Evolutionary conservation across 2,329 filamentous ascomycete genomes (phyloP), one percentile per base, ranked within the genome.

Genomic region (Trichoderma oligosporum): DNA sequence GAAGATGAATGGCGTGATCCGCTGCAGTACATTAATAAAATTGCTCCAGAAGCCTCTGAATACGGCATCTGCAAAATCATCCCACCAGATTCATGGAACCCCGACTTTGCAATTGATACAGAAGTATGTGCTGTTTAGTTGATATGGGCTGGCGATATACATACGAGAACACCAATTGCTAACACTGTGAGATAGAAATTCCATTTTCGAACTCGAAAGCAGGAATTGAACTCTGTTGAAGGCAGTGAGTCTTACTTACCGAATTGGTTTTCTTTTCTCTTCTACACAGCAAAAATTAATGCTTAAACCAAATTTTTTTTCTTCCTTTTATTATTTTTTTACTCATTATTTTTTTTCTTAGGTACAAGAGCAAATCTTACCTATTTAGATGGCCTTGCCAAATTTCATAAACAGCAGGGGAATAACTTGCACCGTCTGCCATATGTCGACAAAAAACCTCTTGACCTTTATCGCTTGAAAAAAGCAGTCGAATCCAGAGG

Each of bases 141-240:
- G 20, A 48, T 24, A 33, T 16, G 6, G 44, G 22, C 31, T 36
- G 53, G 27, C 12, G 16, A 20, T 22, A 31, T 55, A 41, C 22
- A 31, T 6, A 4, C 9, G 18, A 11, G 22, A 4, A 33, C 25
- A 24, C 31, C 33, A 27, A 27, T 47, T 63, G 69, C 59, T 61
- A 52, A 65, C 57, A 56, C 11, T 20, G 22, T 14, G 59, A n/a
- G n/a, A 20, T 51, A 97, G 92, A 89, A 86, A 73, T 99, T 99
- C 68, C 94, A 99, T 72, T 99, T 99, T 70, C 86, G 91, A 63
- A 99, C 94, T 12, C 85, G 94, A 70, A 91, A 95, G 71, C 94
- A 99, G 72, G 93, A 97, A 73, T 79, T 99, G 61, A 99, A 99
- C 73, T 96, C 92, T 14, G 91, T 97, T 47, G 94, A 99, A 87